A percentile compares a stretch with the other conserved stretches of the same genome.
Evolutionary conservation across 2,329 filamentous ascomycete species (phyloP).

Genomic region (Claviceps lovelessii): DNA sequence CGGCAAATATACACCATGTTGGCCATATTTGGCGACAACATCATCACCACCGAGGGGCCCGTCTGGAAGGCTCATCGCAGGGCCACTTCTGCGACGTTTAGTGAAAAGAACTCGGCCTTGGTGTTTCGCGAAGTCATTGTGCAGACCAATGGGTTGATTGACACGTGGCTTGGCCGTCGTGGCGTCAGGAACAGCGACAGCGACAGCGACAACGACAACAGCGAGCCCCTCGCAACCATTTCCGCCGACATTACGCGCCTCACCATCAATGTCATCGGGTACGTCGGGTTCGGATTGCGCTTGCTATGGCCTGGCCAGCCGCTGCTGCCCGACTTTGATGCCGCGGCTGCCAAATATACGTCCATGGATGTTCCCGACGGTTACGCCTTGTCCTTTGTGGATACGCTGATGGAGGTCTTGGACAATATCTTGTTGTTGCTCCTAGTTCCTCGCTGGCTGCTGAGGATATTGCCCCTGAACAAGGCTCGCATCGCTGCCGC

Average conservation of each 20-base stretch:
- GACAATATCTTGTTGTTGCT: slow-evolving; percentile 50
- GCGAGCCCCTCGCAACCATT: slow-evolving; percentile 36
- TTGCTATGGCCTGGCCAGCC: slow-evolving; percentile 50
- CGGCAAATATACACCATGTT: slow-evolving; percentile 22
- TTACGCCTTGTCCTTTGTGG: slow-evolving; percentile 50
- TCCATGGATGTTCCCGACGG: slow-evolving; percentile 32
- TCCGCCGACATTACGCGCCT: slow-evolving; percentile 52
- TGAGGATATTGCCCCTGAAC: slow-evolving; percentile 38
- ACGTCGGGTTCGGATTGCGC: slow-evolving; percentile 55
- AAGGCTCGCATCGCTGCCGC: slow-evolving; percentile 35
- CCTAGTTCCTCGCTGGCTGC: slow-evolving; percentile 41
- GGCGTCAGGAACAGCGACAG: too few relatives aligned
- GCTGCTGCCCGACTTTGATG: slow-evolving; percentile 26
- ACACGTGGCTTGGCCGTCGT: slow-evolving; percentile 33
- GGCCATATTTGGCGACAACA: slow-evolving; percentile 50
- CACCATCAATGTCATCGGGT: slow-evolving; percentile 42
- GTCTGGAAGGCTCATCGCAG: slow-evolving; percentile 62
- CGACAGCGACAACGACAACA: slow-evolving; percentile 9
- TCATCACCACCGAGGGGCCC: slow-evolving; percentile 54
- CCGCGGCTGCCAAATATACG: slow-evolving; percentile 34
- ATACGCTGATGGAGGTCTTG: slow-evolving; percentile 46
- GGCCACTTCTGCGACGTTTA: slow-evolving; percentile 57
- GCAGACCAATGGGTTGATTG: slow-evolving; percentile 49
- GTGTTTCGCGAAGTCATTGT: slow-evolving; percentile 48
- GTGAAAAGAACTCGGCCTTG: slow-evolving; percentile 57